A percentile compares a stretch with the other conserved stretches of the same genome.
Evolutionary conservation across 371 early-diverging fungal species (phyloP).

Genomic region (Smittium mucronatum): DNA sequence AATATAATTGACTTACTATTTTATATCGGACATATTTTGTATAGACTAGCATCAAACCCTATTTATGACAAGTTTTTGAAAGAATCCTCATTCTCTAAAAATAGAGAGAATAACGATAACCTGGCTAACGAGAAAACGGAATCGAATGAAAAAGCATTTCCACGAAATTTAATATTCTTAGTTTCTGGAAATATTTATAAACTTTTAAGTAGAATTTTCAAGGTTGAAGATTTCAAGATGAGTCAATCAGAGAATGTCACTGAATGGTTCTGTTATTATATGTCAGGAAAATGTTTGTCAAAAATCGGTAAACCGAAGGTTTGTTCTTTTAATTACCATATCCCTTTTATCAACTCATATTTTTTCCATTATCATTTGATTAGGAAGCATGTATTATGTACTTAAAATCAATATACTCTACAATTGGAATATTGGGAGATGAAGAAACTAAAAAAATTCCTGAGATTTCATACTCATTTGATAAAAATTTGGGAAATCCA

Average conservation of each 20-base stretch:
- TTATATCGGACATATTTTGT: neutral
- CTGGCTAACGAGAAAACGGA: neutral
- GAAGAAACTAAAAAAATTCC: neutral
- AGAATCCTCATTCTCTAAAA: neutral
- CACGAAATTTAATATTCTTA: neutral
- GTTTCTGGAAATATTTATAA: neutral
- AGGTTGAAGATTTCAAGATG: neutral
- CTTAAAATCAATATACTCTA: constrained; percentile 4
- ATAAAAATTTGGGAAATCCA: neutral
- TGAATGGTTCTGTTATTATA: neutral
- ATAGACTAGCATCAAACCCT: neutral
- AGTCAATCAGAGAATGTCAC: neutral
- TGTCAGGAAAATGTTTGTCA: constrained; percentile 4
- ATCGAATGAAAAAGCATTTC: neutral
- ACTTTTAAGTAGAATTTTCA: neutral
- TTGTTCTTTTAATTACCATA: no score
- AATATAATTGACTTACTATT: neutral
- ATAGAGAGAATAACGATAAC: neutral
- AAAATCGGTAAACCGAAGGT: constrained; percentile 1
- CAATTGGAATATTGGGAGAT: neutral
- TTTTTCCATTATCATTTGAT: neutral
- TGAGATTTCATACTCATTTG: neutral
- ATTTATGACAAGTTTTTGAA: neutral
- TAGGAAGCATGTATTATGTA: neutral
- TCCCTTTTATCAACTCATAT: no score